These are phyloP conservation scores for Candida ipomoeae DNA, from an alignment of 805 yeast species.

Conservation along the genomic window DNA sequence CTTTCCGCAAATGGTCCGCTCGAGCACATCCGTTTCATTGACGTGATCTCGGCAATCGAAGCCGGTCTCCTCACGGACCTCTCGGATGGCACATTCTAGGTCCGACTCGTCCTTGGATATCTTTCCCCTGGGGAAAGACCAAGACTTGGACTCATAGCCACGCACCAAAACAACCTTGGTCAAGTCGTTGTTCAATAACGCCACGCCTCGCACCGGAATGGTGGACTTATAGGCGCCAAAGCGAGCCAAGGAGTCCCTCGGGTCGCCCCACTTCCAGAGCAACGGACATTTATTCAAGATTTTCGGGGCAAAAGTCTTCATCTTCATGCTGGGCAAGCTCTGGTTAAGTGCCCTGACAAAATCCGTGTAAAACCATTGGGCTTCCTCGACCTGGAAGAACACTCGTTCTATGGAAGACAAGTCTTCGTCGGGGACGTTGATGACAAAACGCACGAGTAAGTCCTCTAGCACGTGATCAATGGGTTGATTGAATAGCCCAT, in stretches of 20 bases:
- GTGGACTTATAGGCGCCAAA: conserved; percentile 83
- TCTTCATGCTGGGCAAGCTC: conserved; percentile 67
- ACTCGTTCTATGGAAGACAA: conserved; percentile 74
- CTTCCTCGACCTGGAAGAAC: conserved; percentile 93
- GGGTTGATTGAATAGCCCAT: conserved; percentile 58
- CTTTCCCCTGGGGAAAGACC: conserved; percentile 98
- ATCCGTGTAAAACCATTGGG: conserved; percentile 96
- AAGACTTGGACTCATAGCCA: conserved; percentile 72
- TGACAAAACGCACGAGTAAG: conserved; percentile 79
- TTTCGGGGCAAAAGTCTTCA: conserved; percentile 68
- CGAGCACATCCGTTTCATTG: conserved; percentile 68
- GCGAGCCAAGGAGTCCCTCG: conserved; percentile 70
- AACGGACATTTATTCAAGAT: conserved; percentile 68
- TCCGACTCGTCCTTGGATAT: conserved; percentile 91
- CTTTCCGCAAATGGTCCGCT: conserved; percentile 77
- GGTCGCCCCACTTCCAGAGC: conserved; percentile 81
- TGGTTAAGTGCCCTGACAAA: conserved; percentile 72
- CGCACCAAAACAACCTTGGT: conserved; percentile 74
- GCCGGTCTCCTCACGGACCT: conserved; percentile 90
- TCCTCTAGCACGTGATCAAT: conserved; percentile 78
- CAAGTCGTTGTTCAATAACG: conserved; percentile 67
- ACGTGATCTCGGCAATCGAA: conserved; percentile 71
- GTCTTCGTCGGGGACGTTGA: conserved; percentile 91
- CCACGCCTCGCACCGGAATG: conserved; percentile 96
- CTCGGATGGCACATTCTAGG: conserved; percentile 84